These are phyloP conservation scores for Firmiana major DNA, from an alignment of 345 rosid species.

Conservation along the genomic window DNA sequence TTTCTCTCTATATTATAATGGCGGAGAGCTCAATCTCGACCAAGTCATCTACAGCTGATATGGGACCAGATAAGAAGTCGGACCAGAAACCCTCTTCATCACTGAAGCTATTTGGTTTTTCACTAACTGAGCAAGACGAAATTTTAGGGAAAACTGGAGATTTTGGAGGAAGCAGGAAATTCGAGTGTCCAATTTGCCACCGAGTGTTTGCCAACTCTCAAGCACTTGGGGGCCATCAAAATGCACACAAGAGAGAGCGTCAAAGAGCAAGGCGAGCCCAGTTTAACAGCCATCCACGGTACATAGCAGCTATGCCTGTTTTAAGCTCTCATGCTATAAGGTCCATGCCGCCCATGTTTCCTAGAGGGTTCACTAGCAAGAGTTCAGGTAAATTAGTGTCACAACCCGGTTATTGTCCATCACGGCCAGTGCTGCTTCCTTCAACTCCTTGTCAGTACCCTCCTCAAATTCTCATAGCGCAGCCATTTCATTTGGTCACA, in stretches of 20 bases:
- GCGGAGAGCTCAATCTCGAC: constrained; percentile 24
- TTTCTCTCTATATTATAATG: neutral
- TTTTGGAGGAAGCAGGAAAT: constrained; percentile 27
- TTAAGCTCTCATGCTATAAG: constrained; percentile 28
- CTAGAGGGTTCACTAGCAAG: constrained; percentile 7
- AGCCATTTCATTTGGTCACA: constrained; percentile 22
- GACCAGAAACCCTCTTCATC: constrained; percentile 21
- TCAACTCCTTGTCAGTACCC: constrained; percentile 13
- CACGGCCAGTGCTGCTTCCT: constrained; percentile 20
- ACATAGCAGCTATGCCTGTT: constrained; percentile 25
- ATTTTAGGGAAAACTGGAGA: constrained; percentile 12
- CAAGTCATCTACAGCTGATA: neutral
- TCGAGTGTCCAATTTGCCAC: constrained; percentile 56
- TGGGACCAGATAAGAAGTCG: constrained; percentile 2
- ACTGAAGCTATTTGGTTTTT: constrained; percentile 41
- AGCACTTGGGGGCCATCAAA: constrained; percentile 65
- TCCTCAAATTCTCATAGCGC: constrained; percentile 21
- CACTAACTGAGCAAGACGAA: constrained; percentile 23
- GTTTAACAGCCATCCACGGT: constrained; percentile 18
- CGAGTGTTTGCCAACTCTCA: constrained; percentile 51
- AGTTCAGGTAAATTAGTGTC: constrained; percentile 12
- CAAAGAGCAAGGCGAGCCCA: constrained; percentile 44
- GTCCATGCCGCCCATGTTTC: constrained; percentile 16
- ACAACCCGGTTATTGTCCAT: constrained; percentile 1
- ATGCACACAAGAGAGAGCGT: constrained; percentile 60